Conservation (phyloP, 2,329 filamentous ascomycete species). For the Botrytis fabae region DNA sequence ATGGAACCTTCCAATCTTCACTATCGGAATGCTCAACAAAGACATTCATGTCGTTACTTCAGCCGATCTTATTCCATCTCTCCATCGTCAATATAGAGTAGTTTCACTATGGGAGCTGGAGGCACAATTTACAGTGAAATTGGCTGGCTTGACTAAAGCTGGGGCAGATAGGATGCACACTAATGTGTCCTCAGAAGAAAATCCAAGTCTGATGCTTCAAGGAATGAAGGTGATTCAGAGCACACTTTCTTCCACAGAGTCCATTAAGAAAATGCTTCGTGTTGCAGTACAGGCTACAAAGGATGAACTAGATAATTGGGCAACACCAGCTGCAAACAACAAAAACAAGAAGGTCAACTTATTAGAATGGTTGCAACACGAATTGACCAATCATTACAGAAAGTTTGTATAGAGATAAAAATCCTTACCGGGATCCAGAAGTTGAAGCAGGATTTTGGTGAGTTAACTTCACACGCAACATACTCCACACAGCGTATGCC, state of each 20-base stretch:
- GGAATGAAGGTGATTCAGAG: conserved; percentile 11
- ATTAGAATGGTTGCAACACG: conserved; percentile 15
- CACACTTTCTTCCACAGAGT: background rate
- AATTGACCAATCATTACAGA: conserved; percentile 15
- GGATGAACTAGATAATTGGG: background rate
- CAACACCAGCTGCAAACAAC: background rate
- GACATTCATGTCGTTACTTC: conserved; percentile 6
- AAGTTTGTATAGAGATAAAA: conserved; percentile 16
- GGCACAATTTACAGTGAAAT: background rate
- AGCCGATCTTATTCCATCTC: background rate
- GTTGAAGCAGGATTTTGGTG: conserved; percentile 21
- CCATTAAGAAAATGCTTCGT: conserved; percentile 4
- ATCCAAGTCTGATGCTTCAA: conserved; percentile 5
- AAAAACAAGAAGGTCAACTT: background rate
- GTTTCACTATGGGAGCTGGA: conserved; percentile 18
- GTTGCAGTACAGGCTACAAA: background rate
- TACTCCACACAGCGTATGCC: no score
- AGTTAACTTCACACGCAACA: background rate
- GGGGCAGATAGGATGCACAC: background rate
- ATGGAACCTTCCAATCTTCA: conserved; percentile 10
- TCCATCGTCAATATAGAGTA: conserved; percentile 12
- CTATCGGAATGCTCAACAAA: background rate
- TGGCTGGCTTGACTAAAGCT: background rate
- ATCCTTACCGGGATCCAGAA: conserved; percentile 16
- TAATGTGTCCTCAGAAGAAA: background rate